These are phyloP conservation scores for Raffaelea arxii DNA, from an alignment of 2,329 filamentous ascomycete species.

Conservation along the genomic window DNA sequence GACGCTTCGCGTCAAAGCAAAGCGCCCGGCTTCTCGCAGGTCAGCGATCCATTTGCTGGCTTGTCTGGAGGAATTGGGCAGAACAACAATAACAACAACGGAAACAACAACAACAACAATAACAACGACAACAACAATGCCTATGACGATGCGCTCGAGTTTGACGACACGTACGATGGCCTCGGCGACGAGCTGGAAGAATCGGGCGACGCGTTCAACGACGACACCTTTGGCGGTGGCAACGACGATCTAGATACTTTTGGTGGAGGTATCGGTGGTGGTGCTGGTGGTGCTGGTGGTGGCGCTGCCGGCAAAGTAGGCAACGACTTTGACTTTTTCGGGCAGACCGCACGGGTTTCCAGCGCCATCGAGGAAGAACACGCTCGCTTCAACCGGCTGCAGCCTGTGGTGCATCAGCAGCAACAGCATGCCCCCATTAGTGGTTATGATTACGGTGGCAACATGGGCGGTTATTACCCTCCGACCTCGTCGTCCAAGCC, in stretches of 20 bases:
- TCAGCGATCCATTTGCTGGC: constrained; percentile 78
- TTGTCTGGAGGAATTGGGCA: no score
- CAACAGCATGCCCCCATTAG: no score
- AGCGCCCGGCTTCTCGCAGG: constrained; percentile 73
- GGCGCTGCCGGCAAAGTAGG: constrained; percentile 47
- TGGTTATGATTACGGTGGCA: no score
- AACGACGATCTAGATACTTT: neutral
- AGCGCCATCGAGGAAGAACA: constrained; percentile 87
- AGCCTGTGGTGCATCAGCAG: constrained; percentile 38
- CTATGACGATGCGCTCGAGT: constrained; percentile 57
- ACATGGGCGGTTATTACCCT: constrained; percentile 9
- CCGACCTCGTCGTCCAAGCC: constrained; percentile 37
- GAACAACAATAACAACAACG: no score
- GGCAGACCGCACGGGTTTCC: constrained; percentile 78
- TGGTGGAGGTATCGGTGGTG: neutral
- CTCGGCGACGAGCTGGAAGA: constrained; percentile 86
- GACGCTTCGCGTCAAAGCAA: constrained; percentile 61
- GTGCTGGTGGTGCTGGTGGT: constrained; percentile 21
- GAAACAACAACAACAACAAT: no score
- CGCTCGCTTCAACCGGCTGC: constrained; percentile 68
- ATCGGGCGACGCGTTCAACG: constrained; percentile 87
- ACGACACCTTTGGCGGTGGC: constrained; percentile 73
- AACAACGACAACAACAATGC: constrained; percentile 49
- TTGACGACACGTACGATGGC: constrained; percentile 96
- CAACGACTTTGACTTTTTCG: constrained; percentile 96